Base-by-base conservation (phyloP, 139 green algal genomes). In the Chlamydomonas sphaeroides region DNA sequence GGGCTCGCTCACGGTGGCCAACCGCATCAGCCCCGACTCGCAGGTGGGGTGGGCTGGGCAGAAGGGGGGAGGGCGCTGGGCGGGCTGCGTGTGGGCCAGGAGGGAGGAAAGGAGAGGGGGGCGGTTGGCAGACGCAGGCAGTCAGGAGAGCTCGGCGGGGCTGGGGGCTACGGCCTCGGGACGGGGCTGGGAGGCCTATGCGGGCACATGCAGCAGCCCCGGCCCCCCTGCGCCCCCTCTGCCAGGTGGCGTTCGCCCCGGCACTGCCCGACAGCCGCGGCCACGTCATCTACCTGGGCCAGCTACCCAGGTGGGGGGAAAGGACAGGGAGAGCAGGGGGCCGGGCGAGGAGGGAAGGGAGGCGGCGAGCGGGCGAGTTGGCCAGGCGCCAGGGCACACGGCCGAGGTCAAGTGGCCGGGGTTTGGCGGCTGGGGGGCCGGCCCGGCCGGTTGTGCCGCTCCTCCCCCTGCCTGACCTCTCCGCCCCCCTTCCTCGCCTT, bases 1-100 rank as follows among this genome's bases (percentile, higher is more conserved):
- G 7, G 56, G 42, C 62, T 74, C 62, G 33, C 76, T 83, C 33
- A 74, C 76, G 30, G 63, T 83, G 45, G 76, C 76, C 62, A 83
- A 83, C 76, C 8, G 76, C 5, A 80, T 61, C 59, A 71, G 41
- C 74, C 61, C 39, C 59, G 74, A 80, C 74, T 59, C 74, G 41
- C 74, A 80, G 57, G 74, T 80, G 38, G 38, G 38, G 5, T 38
- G 21, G 36, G 33, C 42, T 7, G 67, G 11, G 42, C 38, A 51
- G 21, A 72, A 5, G 28, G 23, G 25, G 35, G 38, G 65, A 33
- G 11, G 35, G 21, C 8, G 5, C 20, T 5, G 21, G 65, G 36
- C 23, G 36, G 30, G 8, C 5, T 18, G 26, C 3, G 57, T 21
- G 36, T 36, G 51, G 17, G 6, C 26, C 15, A 17, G 17, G 17